Percentiles rank a stretch among this genome's conserved stretches.
These are phyloP conservation scores for Verbascum thapsus DNA, from an alignment of 257 asterid species.

Conservation along the genomic window DNA sequence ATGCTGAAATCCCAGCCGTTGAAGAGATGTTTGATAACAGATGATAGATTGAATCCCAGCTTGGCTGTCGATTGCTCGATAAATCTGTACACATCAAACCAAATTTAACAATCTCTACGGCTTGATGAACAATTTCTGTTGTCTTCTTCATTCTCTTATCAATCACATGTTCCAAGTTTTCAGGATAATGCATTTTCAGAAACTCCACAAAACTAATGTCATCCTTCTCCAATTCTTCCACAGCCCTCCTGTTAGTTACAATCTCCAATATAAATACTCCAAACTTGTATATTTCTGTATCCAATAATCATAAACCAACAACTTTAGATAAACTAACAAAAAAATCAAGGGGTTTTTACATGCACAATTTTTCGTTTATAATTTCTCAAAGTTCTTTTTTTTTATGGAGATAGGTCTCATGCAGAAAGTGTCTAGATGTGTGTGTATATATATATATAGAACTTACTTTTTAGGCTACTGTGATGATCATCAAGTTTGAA, in stretches of 20 bases:
- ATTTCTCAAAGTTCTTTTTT: too few relatives aligned
- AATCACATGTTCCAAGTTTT: conserved; percentile 40
- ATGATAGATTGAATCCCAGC: conserved; percentile 44
- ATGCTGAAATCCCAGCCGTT: conserved; percentile 1
- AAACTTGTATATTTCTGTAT: conserved; percentile 42
- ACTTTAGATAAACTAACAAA: too few relatives aligned
- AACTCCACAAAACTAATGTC: conserved; percentile 46
- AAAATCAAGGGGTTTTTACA: too few relatives aligned
- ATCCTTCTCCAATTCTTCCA: conserved; percentile 34
- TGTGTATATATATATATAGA: background rate
- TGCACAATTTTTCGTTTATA: too few relatives aligned
- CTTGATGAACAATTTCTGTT: conserved; percentile 29
- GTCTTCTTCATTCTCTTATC: conserved; percentile 52
- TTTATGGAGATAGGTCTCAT: too few relatives aligned
- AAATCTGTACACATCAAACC: conserved; percentile 53
- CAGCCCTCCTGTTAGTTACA: conserved; percentile 38
- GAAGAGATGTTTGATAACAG: conserved; percentile 31
- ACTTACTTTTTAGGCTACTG: conserved; percentile 43
- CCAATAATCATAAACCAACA: background rate
- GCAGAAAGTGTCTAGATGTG: too few relatives aligned
- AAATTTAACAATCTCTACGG: conserved; percentile 35
- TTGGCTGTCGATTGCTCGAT: conserved; percentile 38
- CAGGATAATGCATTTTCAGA: conserved; percentile 44
- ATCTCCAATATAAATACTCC: conserved; percentile 52
- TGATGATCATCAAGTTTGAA: conserved; percentile 38